Base-by-base conservation (phyloP, 2,329 filamentous ascomycete species). In the Coleophoma eucalyptorum region DNA sequence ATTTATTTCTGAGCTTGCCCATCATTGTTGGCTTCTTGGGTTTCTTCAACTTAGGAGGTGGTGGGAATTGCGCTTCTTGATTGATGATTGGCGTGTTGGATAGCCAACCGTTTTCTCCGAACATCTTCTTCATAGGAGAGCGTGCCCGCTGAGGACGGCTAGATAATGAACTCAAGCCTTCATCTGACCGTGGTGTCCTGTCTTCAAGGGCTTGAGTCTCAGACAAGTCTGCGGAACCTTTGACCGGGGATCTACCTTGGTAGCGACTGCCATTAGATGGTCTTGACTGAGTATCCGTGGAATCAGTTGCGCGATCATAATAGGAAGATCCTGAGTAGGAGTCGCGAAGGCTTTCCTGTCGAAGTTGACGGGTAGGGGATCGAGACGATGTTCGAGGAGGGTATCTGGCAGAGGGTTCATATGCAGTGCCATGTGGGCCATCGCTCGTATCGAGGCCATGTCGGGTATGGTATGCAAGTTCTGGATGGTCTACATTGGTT, bases 101-200 rank as follows among this genome's bases (percentile, higher is more conserved):
- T 35, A 67, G 58, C 59, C 61, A 67, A 15, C 64, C 64, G 45
- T 60, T 50, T 41, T 64, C 58, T 18, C 64, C 64, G 47, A 65
- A 65, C 60, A 67, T 59, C 50, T 63, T 65, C 45, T 67, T 67
- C 61, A 65, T 64, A 3, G 64, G 63, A 10, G 63, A 67, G 6
- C 63, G 62, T 13, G 63, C 61, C 43, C 64, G 62, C 20, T 57
- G 52, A 16, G 56, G 57, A 31, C 19, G 42, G 8, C 32, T 21
- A 15, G 33, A 33, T 26, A 21, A 19, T 16, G 40, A 11, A 6
- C 31, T 19, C n/a, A 12, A 18, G 1, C 26, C 41, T 46, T 21
- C 38, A 8, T 15, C 20, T 40, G 48, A 15, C 19, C 42, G 26
- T 5, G 34, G n/a, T n/a, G 34, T 50, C 19, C 15, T 40, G 48